Conservation (phyloP, 306 rosid species). For the Quercus agrifolia region DNA sequence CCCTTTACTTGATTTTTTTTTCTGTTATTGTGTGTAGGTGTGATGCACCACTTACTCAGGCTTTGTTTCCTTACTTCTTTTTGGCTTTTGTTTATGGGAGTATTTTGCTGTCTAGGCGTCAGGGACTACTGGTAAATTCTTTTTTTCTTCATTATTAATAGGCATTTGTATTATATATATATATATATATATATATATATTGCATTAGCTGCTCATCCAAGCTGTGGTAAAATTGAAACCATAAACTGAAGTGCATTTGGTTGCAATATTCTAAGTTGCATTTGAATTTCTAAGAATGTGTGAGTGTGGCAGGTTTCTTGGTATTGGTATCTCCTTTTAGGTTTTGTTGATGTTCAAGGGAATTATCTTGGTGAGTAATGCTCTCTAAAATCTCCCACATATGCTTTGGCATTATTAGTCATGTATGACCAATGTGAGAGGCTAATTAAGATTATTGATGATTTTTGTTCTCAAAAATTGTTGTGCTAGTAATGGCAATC, state of each 20-base stretch:
- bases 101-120: conserved; percentile 50
- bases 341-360: conserved; percentile 69
- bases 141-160: neutral
- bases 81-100: conserved; percentile 60
- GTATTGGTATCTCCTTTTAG: conserved; percentile 72
- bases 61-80: conserved; percentile 35
- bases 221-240: neutral
- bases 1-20: neutral
- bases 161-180: neutral
- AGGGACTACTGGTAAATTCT: conserved; percentile 34
- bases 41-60: conserved; percentile 59
- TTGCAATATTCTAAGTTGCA: neutral
- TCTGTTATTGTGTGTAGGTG: conserved; percentile 33
- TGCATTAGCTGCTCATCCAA: neutral
- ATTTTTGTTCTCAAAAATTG: neutral
- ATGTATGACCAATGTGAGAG: neutral
- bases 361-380: conserved; percentile 52
- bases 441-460: neutral
- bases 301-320: conserved; percentile 54
- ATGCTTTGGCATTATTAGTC: neutral
- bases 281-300: conserved; percentile 13
- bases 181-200: neutral
- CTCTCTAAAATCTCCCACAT: neutral
- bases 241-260: neutral
- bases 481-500: neutral